Evolutionary conservation across 2,329 filamentous ascomycete genomes (phyloP), one percentile per base, ranked within the genome.

Genomic region (Neospermospora avenae): DNA sequence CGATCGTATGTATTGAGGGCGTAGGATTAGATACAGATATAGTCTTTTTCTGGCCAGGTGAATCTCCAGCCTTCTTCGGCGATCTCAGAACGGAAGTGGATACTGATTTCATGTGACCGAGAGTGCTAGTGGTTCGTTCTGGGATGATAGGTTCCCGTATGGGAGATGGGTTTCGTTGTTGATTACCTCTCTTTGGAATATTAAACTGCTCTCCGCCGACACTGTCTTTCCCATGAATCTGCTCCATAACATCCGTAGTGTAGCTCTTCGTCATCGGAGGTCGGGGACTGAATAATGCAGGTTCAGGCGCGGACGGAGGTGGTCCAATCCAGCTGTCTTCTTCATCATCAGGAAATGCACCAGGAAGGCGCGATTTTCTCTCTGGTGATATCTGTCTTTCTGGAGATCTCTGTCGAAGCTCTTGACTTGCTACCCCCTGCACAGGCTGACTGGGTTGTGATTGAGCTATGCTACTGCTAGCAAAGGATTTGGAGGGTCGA

Each of bases 261-360:
- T 85, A 77, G 66, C 81, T 86, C 73, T 87, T 90, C 3, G 78
- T 72, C 24, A 88, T 73, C 35, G 74, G 77, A 16, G 82, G 83
- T 57, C 83, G 80, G 8, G 78, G 77, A 57, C 75, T 80, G 49
- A 73, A 74, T n/a, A 71, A 65, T 10, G 72, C 71, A 3, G 72
- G 70, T 37, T 71, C 71, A 62, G 63, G 54, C 11, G 63, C 53
- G 18, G 65, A 56, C 7, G 24, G 55, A 25, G 66, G 69, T 44
- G 83, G 80, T 8, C 81, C 78, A 66, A 87, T 86, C 85, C 84
- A 88, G 60, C 87, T 84, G 52, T 85, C 83, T 7, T 80, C 78
- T 14, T 81, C 78, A 53, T 84, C 81, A 54, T 81, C 78, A 0
- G 84, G 83, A 66, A 87, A 87, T 14, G 84, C 81, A 6, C 84